Conservation (phyloP, 257 asterid species). For the Ehretia macrophylla region DNA sequence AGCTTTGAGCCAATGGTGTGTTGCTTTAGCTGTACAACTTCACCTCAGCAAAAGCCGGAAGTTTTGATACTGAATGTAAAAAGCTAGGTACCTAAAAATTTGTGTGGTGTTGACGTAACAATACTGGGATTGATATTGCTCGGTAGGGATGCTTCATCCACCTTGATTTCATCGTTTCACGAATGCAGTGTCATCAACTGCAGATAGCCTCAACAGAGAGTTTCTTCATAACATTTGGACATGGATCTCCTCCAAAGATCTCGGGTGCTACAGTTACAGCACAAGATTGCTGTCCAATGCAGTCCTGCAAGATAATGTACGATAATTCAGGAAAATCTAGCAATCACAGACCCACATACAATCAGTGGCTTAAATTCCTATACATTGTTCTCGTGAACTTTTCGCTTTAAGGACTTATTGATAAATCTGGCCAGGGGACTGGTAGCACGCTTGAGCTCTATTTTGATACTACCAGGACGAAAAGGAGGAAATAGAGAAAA, state of each 20-base stretch:
- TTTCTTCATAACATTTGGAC: slow-evolving; percentile 84
- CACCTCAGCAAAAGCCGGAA: slow-evolving; percentile 35
- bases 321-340: not conserved
- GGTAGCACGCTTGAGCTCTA: too few species aligned
- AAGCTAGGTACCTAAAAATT: not conserved
- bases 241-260: slow-evolving; percentile 95
- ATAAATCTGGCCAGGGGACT: too few species aligned
- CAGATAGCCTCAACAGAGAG: slow-evolving; percentile 87
- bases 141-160: not conserved
- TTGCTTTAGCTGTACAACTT: slow-evolving; percentile 49
- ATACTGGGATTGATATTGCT: not conserved
- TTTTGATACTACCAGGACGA: too few species aligned
- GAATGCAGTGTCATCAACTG: slow-evolving; percentile 33
- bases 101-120: not conserved
- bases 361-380: too few species aligned
- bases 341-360: too few species aligned
- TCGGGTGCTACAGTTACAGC: slow-evolving; percentile 81
- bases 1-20: slow-evolving; percentile 47
- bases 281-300: slow-evolving; percentile 77
- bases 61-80: not conserved
- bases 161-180: not conserved
- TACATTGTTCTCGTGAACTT: too few species aligned
- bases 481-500: too few species aligned
- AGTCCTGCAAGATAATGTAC: slow-evolving; percentile 44
- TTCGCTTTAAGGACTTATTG: too few species aligned